phyloP scores from a whole-genome alignment of 371 early-diverging fungal genomes.

The Apophysomyces sp. region DNA sequence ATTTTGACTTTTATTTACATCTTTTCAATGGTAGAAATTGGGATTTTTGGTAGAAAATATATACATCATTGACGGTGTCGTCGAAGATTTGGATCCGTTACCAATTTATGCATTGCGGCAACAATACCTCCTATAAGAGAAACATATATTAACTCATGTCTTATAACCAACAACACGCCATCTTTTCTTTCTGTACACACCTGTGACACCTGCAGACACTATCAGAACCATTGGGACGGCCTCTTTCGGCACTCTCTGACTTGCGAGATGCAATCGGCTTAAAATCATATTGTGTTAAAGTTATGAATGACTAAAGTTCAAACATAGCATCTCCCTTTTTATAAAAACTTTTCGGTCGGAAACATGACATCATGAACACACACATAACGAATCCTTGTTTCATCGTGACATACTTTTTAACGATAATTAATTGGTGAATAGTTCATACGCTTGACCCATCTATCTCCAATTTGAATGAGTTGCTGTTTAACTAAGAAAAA shows the following conservation, averaged over 20 bases:
- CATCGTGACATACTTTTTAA: neutral
- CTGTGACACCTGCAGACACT: conserved; percentile 15
- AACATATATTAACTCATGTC: neutral
- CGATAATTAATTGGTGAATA: neutral
- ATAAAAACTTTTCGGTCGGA: neutral
- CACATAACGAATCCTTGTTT: neutral
- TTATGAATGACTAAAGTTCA: neutral
- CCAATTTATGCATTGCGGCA: conserved; percentile 8
- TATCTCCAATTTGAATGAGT: too few species aligned
- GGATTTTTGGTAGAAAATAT: too few species aligned
- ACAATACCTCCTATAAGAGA: conserved; percentile 7
- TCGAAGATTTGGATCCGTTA: conserved; percentile 8
- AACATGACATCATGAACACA: neutral
- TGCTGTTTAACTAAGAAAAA: too few species aligned
- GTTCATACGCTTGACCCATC: neutral
- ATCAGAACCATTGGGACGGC: conserved; percentile 10
- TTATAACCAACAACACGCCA: neutral
- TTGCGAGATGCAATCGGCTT: conserved; percentile 6
- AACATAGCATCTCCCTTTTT: neutral
- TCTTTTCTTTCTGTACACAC: conserved; percentile 4
- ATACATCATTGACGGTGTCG: neutral
- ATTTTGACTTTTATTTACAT: neutral
- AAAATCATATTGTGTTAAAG: neutral
- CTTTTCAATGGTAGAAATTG: neutral
- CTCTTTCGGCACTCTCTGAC: conserved; percentile 15